These are phyloP conservation scores for Lunularia cruciata DNA, from an alignment of 225 moss, liverwort and hornwort genomes.

Conservation along the genomic window DNA sequence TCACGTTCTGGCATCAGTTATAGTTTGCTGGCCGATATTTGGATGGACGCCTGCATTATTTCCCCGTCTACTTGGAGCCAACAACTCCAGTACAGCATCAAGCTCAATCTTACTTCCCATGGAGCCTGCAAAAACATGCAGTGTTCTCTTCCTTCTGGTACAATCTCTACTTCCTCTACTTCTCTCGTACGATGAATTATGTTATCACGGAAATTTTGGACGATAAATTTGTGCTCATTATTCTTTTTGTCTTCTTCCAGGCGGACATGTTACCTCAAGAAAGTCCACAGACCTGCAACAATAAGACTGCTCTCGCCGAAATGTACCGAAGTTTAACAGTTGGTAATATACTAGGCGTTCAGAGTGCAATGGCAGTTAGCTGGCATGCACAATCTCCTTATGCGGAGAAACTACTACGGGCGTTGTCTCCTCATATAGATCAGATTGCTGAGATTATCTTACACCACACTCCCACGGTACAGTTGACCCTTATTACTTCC, in stretches of 20 bases:
- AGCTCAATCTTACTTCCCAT: slow-evolving; percentile 57
- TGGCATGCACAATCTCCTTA: slow-evolving; percentile 62
- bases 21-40: slow-evolving; percentile 85
- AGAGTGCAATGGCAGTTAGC: slow-evolving; percentile 59
- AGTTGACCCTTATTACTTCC: too few species aligned
- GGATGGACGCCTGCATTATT: slow-evolving; percentile 86
- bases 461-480: slow-evolving; percentile 73
- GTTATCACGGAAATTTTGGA: not conserved
- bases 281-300: slow-evolving; percentile 60
- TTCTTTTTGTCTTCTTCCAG: slow-evolving; percentile 36
- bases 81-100: slow-evolving; percentile 32
- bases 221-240: too few species aligned
- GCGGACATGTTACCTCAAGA: slow-evolving; percentile 78
- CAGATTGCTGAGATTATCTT: slow-evolving; percentile 77
- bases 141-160: slow-evolving; percentile 84
- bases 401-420: slow-evolving; percentile 61
- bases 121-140: slow-evolving; percentile 87
- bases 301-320: slow-evolving; percentile 68
- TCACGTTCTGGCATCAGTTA: slow-evolving; percentile 85
- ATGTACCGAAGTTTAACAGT: slow-evolving; percentile 64
- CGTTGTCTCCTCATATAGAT: slow-evolving; percentile 64
- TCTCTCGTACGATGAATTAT: too few species aligned
- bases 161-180: slow-evolving; percentile 14
- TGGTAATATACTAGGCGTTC: slow-evolving; percentile 65
- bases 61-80: slow-evolving; percentile 66